Evolutionary conservation across 352 stramenopile genomes (phyloP).

Genomic region (Phytophthora cryptogea): DNA sequence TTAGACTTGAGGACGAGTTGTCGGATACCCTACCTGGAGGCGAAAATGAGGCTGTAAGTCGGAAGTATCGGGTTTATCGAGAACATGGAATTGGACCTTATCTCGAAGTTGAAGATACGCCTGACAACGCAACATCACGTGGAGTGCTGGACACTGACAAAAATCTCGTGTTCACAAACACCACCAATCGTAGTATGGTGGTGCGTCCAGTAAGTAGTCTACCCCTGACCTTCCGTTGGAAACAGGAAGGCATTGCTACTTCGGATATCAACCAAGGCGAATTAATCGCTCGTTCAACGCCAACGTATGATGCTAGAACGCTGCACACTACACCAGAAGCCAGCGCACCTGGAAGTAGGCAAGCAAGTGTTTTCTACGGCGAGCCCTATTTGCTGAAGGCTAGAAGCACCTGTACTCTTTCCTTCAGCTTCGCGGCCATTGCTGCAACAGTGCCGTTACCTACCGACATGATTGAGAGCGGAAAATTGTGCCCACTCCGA

Average conservation of each 20-base stretch:
- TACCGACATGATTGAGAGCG: slow-evolving; percentile 59
- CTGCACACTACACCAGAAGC: slow-evolving; percentile 14
- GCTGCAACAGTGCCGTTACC: slow-evolving; percentile 54
- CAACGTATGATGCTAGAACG: slow-evolving; percentile 34
- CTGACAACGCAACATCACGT: slow-evolving; percentile 1
- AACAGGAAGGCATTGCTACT: slow-evolving; percentile 1
- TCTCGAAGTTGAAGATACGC: slow-evolving; percentile 22
- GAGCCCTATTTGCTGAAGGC: slow-evolving; percentile 47
- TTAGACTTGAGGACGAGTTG: slow-evolving; percentile 73
- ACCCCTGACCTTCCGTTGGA: slow-evolving; percentile 69
- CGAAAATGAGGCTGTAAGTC: slow-evolving; percentile 43
- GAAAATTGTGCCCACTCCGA: slow-evolving; percentile 56
- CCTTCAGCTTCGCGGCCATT: slow-evolving; percentile 74
- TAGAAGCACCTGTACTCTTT: slow-evolving; percentile 54
- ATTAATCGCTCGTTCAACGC: slow-evolving; percentile 35
- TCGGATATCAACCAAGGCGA: slow-evolving; percentile 12
- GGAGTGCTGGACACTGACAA: slow-evolving; percentile 18
- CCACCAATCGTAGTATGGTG: slow-evolving; percentile 49
- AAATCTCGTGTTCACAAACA: slow-evolving; percentile 63
- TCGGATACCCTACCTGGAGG: slow-evolving; percentile 31
- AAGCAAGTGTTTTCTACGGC: slow-evolving; percentile 55
- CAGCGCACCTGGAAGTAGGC: slow-evolving; percentile 1
- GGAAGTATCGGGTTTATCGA: slow-evolving; percentile 72
- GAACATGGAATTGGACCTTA: slow-evolving; percentile 23
- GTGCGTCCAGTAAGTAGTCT: slow-evolving; percentile 77